These are phyloP conservation scores for Pichia sporocuriosa DNA, from an alignment of 805 yeast genomes.

Conservation along the genomic window DNA sequence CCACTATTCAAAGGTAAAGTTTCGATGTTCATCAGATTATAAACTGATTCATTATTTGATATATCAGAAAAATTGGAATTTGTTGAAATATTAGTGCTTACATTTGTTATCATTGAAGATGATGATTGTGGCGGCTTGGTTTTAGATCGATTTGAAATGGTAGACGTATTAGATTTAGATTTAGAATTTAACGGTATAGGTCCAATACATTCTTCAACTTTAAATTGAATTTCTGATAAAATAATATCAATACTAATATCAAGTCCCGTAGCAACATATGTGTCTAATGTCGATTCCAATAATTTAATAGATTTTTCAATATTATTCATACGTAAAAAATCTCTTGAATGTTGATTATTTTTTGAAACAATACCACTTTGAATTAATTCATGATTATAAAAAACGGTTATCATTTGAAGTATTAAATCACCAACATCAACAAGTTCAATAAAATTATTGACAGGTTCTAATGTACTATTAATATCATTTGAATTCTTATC, in stretches of 20 bases:
- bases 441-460: constrained; percentile 79
- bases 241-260: constrained; percentile 88
- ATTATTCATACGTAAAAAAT: constrained; percentile 72
- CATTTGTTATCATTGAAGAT: constrained; percentile 3
- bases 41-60: constrained; percentile 5
- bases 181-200: constrained; percentile 23
- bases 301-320: constrained; percentile 53
- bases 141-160: background rate
- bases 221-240: constrained; percentile 55
- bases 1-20: constrained; percentile 21
- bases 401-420: constrained; percentile 85
- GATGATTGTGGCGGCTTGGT: constrained; percentile 11
- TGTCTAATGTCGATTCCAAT: constrained; percentile 77
- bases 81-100: constrained; percentile 1
- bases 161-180: background rate
- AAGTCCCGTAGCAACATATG: constrained; percentile 85
- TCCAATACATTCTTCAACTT: constrained; percentile 13
- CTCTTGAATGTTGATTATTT: constrained; percentile 47
- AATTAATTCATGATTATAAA: constrained; percentile 78
- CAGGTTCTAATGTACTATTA: constrained; percentile 58
- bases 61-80: constrained; percentile 2
- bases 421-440: constrained; percentile 90
- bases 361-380: constrained; percentile 41
- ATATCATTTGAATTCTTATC: constrained; percentile 5
- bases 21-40: constrained; percentile 10